These are phyloP conservation scores for Metroxylon sagu DNA, from an alignment of 176 grass and related monocot genomes.

Conservation along the genomic window DNA sequence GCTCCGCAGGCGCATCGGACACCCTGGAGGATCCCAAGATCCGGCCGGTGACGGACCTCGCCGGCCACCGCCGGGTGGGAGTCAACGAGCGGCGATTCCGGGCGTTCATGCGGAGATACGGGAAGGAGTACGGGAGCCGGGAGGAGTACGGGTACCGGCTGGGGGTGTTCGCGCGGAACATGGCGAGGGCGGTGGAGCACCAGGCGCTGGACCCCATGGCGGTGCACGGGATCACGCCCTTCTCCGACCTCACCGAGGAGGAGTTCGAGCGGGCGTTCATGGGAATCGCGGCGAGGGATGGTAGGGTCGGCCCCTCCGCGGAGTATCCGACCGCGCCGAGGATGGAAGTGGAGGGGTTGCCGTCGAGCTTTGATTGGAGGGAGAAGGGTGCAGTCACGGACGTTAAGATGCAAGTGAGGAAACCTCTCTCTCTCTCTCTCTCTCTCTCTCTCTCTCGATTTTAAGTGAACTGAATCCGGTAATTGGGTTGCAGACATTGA, in stretches of 20 bases:
- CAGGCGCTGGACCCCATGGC: conserved; percentile 65
- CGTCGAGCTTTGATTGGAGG: conserved; percentile 78
- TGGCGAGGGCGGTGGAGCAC: conserved; percentile 64
- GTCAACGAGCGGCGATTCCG: conserved; percentile 37
- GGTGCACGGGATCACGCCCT: conserved; percentile 66
- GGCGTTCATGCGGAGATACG: conserved; percentile 20
- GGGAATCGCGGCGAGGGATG: conserved; percentile 23
- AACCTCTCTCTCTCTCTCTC: no score
- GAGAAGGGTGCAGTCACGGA: conserved; percentile 57
- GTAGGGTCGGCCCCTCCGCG: not conserved
- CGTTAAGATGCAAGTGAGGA: conserved; percentile 62
- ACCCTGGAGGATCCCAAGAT: no score
- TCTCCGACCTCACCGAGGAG: conserved; percentile 73
- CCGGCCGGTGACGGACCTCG: conserved; percentile 25
- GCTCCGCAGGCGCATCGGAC: no score
- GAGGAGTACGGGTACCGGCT: conserved; percentile 54
- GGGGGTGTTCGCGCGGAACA: conserved; percentile 65
- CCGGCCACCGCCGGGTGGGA: conserved; percentile 10
- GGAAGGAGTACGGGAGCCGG: conserved; percentile 40
- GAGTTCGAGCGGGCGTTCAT: conserved; percentile 63
- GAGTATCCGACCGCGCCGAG: conserved; percentile 15
- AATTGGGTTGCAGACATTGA: no score
- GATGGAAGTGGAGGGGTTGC: conserved; percentile 39
- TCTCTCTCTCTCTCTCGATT: no score
- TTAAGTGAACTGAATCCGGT: no score